Evolutionary conservation across 768 basidiomycete genomes (phyloP), one percentile per base, ranked within the genome.

Genomic region (Suillus brevipes): DNA sequence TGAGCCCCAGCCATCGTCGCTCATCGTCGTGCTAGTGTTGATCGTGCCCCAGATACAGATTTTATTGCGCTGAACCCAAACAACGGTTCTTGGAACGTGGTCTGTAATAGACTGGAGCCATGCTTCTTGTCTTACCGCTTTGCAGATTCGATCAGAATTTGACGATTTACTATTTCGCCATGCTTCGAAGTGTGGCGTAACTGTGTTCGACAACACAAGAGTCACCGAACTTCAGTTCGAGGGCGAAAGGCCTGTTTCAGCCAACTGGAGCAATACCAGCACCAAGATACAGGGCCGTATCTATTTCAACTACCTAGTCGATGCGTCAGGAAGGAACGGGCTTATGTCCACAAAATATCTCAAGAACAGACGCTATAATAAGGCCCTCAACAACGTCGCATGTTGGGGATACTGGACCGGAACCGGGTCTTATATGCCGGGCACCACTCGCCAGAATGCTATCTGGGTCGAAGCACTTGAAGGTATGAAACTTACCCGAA

Each of bases 71-170:
- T 87, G 62, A 84, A 84, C 9, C 77, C 78, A 31, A 74, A 85
- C 67, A 86, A 87, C 70, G 83, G 81, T 65, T 79, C 86, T 0
- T 88, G 84, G 84, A 87, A 87, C 70, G 86, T 88, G 52, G 86
- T 88, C 70, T 64, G 84, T 77, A n/a, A 52, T 52, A 59, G 20
- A 50, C 25, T 45, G 9, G 23, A 8, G 28, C 23, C 12, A 34
- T 16, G 4, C 28, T 45, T 60, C 43, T 13, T 34, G 14, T 60
- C 34, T 37, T 36, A 28, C 40, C 10, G 6, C 10, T 28, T n/a
- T 14, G 62, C 40, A 86, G 85, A 74, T 85, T 64, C 84, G 86
- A 34, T 85, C 86, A 18, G 86, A 87, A 73, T 87, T 87, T 69
- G 87, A 88, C 73, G 81, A 85, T 8, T 70, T 88, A 65, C 76